Evolutionary conservation across 805 yeast species (phyloP).

Genomic region (Saturnispora sanitii): DNA sequence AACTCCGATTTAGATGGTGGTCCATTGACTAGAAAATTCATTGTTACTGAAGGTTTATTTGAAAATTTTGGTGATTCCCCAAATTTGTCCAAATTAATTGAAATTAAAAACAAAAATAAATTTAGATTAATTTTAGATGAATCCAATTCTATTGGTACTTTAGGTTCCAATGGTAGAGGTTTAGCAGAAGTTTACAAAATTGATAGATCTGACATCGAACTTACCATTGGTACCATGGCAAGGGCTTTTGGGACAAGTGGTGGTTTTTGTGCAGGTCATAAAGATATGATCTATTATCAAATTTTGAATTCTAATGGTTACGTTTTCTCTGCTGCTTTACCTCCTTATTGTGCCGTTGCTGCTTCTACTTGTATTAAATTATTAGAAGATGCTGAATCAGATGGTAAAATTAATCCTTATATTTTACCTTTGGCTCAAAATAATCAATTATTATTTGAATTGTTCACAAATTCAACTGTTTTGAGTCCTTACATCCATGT

Average conservation of each 20-base stretch:
- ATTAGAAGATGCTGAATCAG: constrained; percentile 29
- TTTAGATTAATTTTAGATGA: constrained; percentile 86
- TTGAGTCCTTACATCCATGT: constrained; percentile 36
- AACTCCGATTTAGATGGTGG: constrained; percentile 52
- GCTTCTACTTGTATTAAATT: constrained; percentile 39
- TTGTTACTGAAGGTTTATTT: constrained; percentile 71
- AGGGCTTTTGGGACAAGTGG: constrained; percentile 77
- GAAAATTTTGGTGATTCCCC: constrained; percentile 35
- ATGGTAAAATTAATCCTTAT: constrained; percentile 29
- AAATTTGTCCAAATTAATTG: constrained; percentile 53
- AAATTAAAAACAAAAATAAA: constrained; percentile 71
- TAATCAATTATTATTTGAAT: constrained; percentile 29
- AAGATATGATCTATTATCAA: constrained; percentile 82
- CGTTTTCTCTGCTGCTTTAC: constrained; percentile 89
- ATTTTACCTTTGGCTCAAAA: constrained; percentile 33
- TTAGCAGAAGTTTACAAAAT: constrained; percentile 63
- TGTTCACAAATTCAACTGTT: constrained; percentile 31
- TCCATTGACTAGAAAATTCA: constrained; percentile 82
- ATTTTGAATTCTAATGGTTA: constrained; percentile 83
- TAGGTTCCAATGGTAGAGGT: constrained; percentile 84
- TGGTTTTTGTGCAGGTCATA: constrained; percentile 85
- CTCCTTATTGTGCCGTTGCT: constrained; percentile 77
- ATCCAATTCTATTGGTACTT: constrained; percentile 71
- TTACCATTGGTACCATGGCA: constrained; percentile 83
- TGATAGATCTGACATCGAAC: constrained; percentile 64